Percentiles rank a stretch among this genome's conserved stretches.
Conservation (phyloP, 2,329 filamentous ascomycete genomes). For the Phaeosphaeria sp. region DNA sequence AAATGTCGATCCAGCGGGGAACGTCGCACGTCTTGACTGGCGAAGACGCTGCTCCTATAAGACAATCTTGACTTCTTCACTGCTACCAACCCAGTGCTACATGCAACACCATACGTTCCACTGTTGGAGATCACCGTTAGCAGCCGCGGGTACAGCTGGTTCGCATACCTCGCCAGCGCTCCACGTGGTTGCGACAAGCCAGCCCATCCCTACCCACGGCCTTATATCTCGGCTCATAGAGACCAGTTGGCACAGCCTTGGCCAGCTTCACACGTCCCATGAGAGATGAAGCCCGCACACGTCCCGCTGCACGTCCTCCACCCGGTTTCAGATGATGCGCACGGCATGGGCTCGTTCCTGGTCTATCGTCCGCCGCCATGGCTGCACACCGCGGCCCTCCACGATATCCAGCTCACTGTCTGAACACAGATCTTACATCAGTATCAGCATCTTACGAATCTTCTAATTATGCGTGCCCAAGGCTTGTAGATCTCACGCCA, state of each 20-base stretch:
- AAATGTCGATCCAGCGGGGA: not conserved
- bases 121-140: not conserved
- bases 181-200: not conserved
- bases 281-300: not conserved
- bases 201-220: not conserved
- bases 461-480: not conserved
- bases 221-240: not conserved
- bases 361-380: not conserved
- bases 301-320: slow-evolving; percentile 1
- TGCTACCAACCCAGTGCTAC: not conserved
- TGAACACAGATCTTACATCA: not conserved
- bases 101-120: not conserved
- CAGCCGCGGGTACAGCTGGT: not conserved
- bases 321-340: slow-evolving; percentile 2
- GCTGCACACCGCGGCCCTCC: not conserved
- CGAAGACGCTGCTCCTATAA: not conserved
- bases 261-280: not conserved
- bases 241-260: not conserved
- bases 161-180: not conserved
- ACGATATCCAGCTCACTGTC: not conserved
- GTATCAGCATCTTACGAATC: not conserved
- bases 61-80: not conserved
- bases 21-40: not conserved
- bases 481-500: not conserved
- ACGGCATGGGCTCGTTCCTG: not conserved